These are phyloP conservation scores for Xerocomellus chrysenteron DNA, from an alignment of 768 basidiomycete species.

Conservation along the genomic window DNA sequence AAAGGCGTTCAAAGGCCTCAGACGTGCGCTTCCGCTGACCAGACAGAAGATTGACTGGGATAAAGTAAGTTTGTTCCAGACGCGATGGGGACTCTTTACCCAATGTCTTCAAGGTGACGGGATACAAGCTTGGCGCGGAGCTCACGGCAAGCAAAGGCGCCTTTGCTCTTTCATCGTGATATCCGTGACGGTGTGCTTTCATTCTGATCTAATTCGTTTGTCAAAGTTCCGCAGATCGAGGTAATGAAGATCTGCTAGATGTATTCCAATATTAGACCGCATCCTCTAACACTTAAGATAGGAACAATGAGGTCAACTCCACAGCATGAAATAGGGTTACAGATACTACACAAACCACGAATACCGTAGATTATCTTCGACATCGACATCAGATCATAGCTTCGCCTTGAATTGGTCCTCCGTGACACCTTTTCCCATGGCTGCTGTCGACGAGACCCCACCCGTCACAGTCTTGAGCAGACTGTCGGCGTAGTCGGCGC, in stretches of 20 bases:
- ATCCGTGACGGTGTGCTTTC: background rate
- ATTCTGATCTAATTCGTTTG: background rate
- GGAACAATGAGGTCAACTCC: background rate
- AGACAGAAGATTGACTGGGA: slow-evolving; percentile 97
- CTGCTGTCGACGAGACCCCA: slow-evolving; percentile 94
- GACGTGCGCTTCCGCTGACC: slow-evolving; percentile 89
- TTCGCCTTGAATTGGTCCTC: slow-evolving; percentile 76
- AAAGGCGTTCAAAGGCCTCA: slow-evolving; percentile 87
- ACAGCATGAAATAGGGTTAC: background rate
- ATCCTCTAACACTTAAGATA: background rate
- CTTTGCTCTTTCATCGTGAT: slow-evolving; percentile 37
- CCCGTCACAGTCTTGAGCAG: slow-evolving; percentile 96
- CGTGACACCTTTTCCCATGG: slow-evolving; percentile 98
- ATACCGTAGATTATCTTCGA: background rate
- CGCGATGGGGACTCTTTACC: background rate
- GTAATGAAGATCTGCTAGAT: slow-evolving; percentile 10
- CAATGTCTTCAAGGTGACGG: slow-evolving; percentile 40
- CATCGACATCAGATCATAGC: slow-evolving; percentile 33
- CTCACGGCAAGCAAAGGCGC: slow-evolving; percentile 63
- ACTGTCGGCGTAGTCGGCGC: slow-evolving; percentile 89
- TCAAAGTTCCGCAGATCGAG: background rate
- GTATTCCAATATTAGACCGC: background rate
- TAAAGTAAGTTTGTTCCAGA: slow-evolving; percentile 48
- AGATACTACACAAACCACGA: slow-evolving; percentile 6
- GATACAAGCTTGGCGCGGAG: slow-evolving; percentile 77